Evolutionary conservation across 305 asterid genomes (phyloP), one percentile per base, ranked within the genome.

Genomic region (Salvia sclarea): DNA sequence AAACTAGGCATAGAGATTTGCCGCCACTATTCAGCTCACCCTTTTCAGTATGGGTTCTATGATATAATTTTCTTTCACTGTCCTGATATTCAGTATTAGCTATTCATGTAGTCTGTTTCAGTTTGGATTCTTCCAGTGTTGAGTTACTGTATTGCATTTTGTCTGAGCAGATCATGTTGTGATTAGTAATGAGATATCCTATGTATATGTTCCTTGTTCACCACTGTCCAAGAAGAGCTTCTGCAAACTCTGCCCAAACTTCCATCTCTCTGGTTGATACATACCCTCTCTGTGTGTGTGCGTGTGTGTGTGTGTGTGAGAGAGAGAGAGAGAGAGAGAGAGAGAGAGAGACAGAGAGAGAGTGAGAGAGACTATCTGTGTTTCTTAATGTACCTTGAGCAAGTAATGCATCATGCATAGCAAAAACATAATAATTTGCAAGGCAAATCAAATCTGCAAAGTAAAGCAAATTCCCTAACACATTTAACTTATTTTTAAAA

Each of bases 1-100:
- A 71, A 77, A 71, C 71, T 80, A 80, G 37, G 41, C 8, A 6
- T 58, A 48, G 16, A 25, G 57, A 52, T 64, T 10, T 20, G 22
- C 49, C 8, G 1, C 41, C 28, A 9, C n/a, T 17, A 41, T 38
- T 54, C 64, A 60, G 28, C 28, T 62, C 56, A 24, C 22, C 48
- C 30, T 65, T 37, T 45, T 25, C 52, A 45, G 38, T 67, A 47
- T 30, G 13, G 9, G 31, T 25, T 10, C 4, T 14, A 40, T 28
- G 49, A 33, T 56, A 47, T 18, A 55, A 22, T 24, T n/a, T 75
- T 22, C 1, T 16, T 24, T 25, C 48, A 10, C 5, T 57, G 6
- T 35, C 25, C 37, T n/a, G 3, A 44, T 9, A 21, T 22, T 37
- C 25, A 24, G 5, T 13, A n/a, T 66, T 47, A 40, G 52, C 30